These are phyloP conservation scores for Teunomyces stri DNA, from an alignment of 805 yeast species.

Conservation along the genomic window DNA sequence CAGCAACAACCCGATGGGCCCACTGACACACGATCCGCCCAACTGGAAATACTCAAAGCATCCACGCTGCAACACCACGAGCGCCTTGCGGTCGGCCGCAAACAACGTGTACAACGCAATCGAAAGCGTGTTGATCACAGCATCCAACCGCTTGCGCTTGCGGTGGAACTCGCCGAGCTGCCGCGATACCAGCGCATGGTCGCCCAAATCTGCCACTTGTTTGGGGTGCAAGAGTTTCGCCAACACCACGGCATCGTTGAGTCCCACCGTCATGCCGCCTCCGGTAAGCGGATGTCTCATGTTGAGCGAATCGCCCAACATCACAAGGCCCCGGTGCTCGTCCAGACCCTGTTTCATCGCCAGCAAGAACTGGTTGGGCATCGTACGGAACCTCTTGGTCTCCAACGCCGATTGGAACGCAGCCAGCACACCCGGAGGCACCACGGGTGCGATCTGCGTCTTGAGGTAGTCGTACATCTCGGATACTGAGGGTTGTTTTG, in stretches of 20 bases:
- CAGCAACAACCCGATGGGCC: conserved; percentile 80
- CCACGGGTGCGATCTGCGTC: conserved; percentile 56
- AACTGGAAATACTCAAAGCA: conserved; percentile 82
- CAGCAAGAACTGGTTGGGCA: conserved; percentile 92
- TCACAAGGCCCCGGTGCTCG: conserved; percentile 64
- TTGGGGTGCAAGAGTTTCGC: conserved; percentile 60
- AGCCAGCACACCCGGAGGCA: conserved; percentile 66
- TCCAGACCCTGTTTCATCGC: conserved; percentile 62
- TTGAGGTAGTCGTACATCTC: conserved; percentile 61
- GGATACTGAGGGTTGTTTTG: conserved; percentile 69
- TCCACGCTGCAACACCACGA: conserved; percentile 75
- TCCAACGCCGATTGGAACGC: conserved; percentile 65
- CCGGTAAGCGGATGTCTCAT: conserved; percentile 99
- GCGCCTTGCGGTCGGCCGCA: conserved; percentile 73
- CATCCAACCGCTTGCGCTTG: conserved; percentile 73
- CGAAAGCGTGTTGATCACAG: conserved; percentile 86
- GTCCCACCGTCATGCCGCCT: conserved; percentile 98
- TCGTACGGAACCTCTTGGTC: conserved; percentile 59
- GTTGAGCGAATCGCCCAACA: conserved; percentile 90
- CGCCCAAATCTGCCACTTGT: conserved; percentile 51
- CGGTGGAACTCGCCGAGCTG: conserved; percentile 67
- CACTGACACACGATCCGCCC: conserved; percentile 77
- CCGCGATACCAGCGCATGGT: conserved; percentile 54
- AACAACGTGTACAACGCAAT: conserved; percentile 87
- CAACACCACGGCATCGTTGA: conserved; percentile 75